Evolutionary conservation across 2,329 filamentous ascomycete species (phyloP).

Genomic region (Phialophora verrucosa): DNA sequence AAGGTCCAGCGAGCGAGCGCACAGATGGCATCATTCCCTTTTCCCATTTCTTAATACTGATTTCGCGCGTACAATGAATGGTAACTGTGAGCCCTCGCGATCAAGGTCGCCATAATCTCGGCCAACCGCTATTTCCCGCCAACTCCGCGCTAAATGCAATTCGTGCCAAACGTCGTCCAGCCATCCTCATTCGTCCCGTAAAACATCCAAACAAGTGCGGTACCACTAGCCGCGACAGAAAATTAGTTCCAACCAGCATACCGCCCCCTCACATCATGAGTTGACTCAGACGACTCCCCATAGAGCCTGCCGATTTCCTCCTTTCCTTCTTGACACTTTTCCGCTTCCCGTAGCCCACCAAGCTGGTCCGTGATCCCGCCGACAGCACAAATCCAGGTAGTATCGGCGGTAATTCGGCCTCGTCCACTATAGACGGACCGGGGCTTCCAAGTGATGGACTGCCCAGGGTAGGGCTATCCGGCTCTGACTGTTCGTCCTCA

Average conservation of each 20-base stretch:
- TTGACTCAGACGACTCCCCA: slow-evolving; percentile 26
- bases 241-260: not conserved
- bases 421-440: slow-evolving; percentile 40
- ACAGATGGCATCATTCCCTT: no score
- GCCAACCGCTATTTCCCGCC: slow-evolving; percentile 6
- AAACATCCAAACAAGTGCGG: slow-evolving; percentile 20
- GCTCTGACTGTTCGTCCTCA: slow-evolving; percentile 30
- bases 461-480: slow-evolving; percentile 28
- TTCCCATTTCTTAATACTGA: not conserved
- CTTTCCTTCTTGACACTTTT: slow-evolving; percentile 36
- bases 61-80: not conserved
- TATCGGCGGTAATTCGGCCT: slow-evolving; percentile 36
- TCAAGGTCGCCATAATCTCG: not conserved
- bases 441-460: slow-evolving; percentile 35
- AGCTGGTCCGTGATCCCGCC: slow-evolving; percentile 48
- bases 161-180: slow-evolving; percentile 7
- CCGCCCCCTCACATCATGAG: slow-evolving; percentile 22
- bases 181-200: slow-evolving; percentile 1
- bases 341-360: slow-evolving; percentile 41
- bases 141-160: slow-evolving; percentile 31
- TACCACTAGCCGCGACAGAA: slow-evolving; percentile 33
- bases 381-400: slow-evolving; percentile 52
- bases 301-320: slow-evolving; percentile 23
- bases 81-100: slow-evolving; percentile 9
- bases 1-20: not conserved